Conservation (phyloP, 2,329 filamentous ascomycete genomes). For the Cercospora zeina region DNA sequence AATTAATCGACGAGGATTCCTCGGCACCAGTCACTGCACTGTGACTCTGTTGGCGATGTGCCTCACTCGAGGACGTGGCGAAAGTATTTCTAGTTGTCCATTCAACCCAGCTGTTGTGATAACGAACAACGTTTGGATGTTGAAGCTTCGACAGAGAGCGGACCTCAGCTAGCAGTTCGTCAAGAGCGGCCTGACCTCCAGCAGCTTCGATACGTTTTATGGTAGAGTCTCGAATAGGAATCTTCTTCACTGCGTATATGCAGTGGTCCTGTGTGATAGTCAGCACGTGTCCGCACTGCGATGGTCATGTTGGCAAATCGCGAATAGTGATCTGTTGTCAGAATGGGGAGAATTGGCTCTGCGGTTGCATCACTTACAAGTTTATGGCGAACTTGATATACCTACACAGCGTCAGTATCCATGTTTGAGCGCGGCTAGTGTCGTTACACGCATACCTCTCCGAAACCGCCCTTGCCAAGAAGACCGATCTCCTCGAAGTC, state of each 20-base stretch:
- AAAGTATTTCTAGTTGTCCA: slow-evolving; percentile 30
- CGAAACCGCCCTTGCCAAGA: slow-evolving; percentile 64
- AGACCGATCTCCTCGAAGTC: slow-evolving; percentile 57
- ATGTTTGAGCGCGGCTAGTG: slow-evolving; percentile 61
- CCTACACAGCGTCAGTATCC: slow-evolving; percentile 57
- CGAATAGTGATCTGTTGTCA: too few species aligned
- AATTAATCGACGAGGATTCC: slow-evolving; percentile 14
- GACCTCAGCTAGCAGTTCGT: slow-evolving; percentile 61
- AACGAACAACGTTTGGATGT: slow-evolving; percentile 66
- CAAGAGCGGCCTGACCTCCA: slow-evolving; percentile 55
- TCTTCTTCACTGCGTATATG: slow-evolving; percentile 67
- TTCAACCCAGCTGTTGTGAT: slow-evolving; percentile 66
- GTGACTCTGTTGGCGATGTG: slow-evolving; percentile 22
- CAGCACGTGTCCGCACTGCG: not conserved
- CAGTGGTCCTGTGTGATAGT: slow-evolving; percentile 50
- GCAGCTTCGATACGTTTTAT: slow-evolving; percentile 50
- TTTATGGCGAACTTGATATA: slow-evolving; percentile 62
- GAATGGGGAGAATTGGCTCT: too few species aligned
- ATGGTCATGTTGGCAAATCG: too few species aligned
- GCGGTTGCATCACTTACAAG: slow-evolving; percentile 39
- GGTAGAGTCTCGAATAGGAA: slow-evolving; percentile 55
- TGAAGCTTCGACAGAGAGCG: slow-evolving; percentile 62
- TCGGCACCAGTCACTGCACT: slow-evolving; percentile 33
- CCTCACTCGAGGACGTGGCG: slow-evolving; percentile 12
- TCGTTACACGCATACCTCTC: slow-evolving; percentile 58